phyloP scores from a whole-genome alignment of 768 basidiomycete genomes.

The Gloeopeniophorella convolvens region DNA sequence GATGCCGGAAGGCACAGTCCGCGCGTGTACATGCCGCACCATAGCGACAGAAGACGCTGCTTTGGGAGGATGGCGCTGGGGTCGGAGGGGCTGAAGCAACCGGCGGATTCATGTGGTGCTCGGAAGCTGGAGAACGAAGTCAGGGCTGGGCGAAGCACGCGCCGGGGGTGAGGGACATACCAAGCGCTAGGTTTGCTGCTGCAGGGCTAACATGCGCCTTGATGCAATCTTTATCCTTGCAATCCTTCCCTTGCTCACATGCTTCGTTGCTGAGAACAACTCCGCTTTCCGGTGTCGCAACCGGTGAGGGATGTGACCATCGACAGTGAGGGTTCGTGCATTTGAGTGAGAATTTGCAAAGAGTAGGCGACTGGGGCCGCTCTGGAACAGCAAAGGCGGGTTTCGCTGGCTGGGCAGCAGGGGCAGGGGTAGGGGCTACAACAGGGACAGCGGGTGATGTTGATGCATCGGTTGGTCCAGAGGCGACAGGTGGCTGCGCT shows the following conservation, averaged over 20 bases:
- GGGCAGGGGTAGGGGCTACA: conserved; percentile 22
- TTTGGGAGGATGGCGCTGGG: conserved; percentile 25
- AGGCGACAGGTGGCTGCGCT: conserved; percentile 17
- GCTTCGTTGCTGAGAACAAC: conserved; percentile 91
- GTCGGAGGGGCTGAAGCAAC: conserved; percentile 29
- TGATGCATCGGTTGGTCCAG: conserved; percentile 19
- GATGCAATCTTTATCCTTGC: conserved; percentile 90
- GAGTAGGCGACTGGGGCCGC: conserved; percentile 77
- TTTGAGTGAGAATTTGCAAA: conserved; percentile 91
- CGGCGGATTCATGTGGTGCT: conserved; percentile 30
- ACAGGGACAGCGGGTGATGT: conserved; percentile 19
- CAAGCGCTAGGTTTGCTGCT: conserved; percentile 52
- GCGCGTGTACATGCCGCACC: conserved; percentile 81
- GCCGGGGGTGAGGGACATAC: conserved; percentile 30
- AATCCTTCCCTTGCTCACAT: conserved; percentile 83
- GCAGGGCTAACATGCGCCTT: conserved; percentile 90
- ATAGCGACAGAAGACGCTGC: conserved; percentile 62
- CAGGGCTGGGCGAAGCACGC: background rate
- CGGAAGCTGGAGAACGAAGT: conserved; percentile 10
- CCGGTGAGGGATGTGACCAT: conserved; percentile 95
- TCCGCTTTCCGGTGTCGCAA: conserved; percentile 90
- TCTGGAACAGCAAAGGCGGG: conserved; percentile 57
- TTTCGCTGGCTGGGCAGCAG: conserved; percentile 29
- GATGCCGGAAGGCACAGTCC: conserved; percentile 62
- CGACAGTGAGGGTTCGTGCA: conserved; percentile 88